Base-by-base conservation (phyloP, 768 basidiomycete genomes). In the Candolleomyces aberdarensis region DNA sequence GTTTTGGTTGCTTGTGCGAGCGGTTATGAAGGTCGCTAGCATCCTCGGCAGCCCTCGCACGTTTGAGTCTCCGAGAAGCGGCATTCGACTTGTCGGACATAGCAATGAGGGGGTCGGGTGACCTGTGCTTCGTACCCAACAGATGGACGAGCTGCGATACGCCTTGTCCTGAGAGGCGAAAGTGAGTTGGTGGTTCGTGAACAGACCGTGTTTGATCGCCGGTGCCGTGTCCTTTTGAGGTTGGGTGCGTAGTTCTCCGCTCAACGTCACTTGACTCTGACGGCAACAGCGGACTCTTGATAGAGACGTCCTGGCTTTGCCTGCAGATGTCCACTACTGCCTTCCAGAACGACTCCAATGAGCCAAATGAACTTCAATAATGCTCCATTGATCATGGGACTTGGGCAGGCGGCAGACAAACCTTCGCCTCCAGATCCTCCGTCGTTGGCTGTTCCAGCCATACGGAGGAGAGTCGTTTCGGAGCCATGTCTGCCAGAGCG, bases 401-500 rank as follows among this genome's bases (percentile, higher is more conserved):
- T 82, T 31, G 78, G 71, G 55, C 65, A 65, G 50, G 58, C 63
- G 51, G 56, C 72, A 14, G 72, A 75, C 19, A 43, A 40, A 20
- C 9, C 19, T n/a, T 49, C 56, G 50, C 52, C 32, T 32, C 39
- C 15, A 57, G 49, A 61, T 31, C 20, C 55, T 26, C 26, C 26
- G 26, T 26, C 26, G 22, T 55, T 61, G 31, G 8, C 56, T 55
- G 52, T 60, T 51, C 67, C 66, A 29, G 43, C 50, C n/a, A 57
- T 73, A 56, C 79, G 83, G 60, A 74, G 68, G 61, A 80, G 79
- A 47, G 64, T 84, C 2, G 64, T 64, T 9, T 79, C 84, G 3
- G 76, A 83, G 10, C 82, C 82, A 59, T 88, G 87, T 70, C 77
- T 92, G 39, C 88, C 85, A 36, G 83, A 80, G 56, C 81, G 89